phyloP scores from a whole-genome alignment of 495 filamentous ascomycete genomes.

The Letharia columbiana region DNA sequence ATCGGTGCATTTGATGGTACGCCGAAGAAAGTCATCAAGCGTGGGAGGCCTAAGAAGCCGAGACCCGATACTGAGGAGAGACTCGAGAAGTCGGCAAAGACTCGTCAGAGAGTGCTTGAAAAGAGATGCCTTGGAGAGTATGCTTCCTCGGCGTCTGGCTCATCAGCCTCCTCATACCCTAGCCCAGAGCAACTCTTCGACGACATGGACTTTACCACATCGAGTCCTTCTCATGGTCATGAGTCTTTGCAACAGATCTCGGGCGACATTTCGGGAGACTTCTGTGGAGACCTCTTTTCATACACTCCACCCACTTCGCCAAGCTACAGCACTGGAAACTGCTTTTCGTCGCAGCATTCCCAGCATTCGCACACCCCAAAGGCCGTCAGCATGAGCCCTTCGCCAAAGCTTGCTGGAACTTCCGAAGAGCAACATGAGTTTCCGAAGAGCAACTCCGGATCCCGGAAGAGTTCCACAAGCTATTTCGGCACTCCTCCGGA shows the following conservation, averaged over 20 bases:
- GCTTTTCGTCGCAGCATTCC: slow-evolving; percentile 38
- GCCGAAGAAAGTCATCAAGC: slow-evolving; percentile 59
- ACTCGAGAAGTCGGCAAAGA: slow-evolving; percentile 50
- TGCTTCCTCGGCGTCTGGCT: slow-evolving; percentile 31
- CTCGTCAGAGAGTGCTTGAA: slow-evolving; percentile 38
- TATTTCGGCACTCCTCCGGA: slow-evolving; percentile 39
- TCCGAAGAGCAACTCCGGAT: slow-evolving; percentile 26
- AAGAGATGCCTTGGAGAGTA: slow-evolving; percentile 21
- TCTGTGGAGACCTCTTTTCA: slow-evolving; percentile 36
- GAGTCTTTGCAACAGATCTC: slow-evolving; percentile 36
- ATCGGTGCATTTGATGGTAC: slow-evolving; percentile 82
- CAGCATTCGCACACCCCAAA: slow-evolving; percentile 38
- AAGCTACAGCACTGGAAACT: slow-evolving; percentile 36
- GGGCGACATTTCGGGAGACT: slow-evolving; percentile 34
- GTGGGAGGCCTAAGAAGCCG: slow-evolving; percentile 58
- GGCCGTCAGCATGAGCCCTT: slow-evolving; percentile 19
- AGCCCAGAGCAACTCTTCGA: slow-evolving; percentile 33
- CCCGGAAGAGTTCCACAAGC: slow-evolving; percentile 31
- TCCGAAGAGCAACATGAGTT: slow-evolving; percentile 22
- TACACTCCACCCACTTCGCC: slow-evolving; percentile 45
- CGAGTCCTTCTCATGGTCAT: slow-evolving; percentile 35
- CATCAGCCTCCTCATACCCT: slow-evolving; percentile 21
- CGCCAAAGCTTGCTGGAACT: slow-evolving; percentile 20
- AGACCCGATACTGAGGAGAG: slow-evolving; percentile 58
- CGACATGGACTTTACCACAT: slow-evolving; percentile 32